Evolutionary conservation across 345 rosid species (phyloP).

Genomic region (Heritiera littoralis): DNA sequence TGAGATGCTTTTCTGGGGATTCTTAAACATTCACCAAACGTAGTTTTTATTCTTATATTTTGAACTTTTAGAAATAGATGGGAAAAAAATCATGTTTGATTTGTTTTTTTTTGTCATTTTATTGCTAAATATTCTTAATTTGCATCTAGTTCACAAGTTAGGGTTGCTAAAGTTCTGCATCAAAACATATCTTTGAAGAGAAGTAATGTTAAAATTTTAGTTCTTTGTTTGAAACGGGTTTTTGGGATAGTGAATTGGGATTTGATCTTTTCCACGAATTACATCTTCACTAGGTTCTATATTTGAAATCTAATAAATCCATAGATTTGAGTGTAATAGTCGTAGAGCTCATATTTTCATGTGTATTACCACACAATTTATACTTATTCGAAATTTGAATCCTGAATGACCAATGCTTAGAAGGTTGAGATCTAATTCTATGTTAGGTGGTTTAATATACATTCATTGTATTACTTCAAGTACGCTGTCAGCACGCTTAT

Average conservation of each 20-base stretch:
- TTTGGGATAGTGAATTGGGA: not conserved
- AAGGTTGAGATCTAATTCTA: not conserved
- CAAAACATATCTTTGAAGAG: not conserved
- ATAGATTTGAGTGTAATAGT: not conserved
- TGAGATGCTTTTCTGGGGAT: not conserved
- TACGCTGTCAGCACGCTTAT: not conserved
- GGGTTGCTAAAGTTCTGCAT: not conserved
- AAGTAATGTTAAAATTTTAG: not conserved
- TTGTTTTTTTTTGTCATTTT: slow-evolving; percentile 1
- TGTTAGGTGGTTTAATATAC: not conserved
- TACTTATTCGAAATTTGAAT: not conserved
- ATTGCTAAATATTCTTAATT: not conserved
- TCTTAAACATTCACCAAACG: not conserved
- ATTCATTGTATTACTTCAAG: not conserved
- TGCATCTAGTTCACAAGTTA: not conserved
- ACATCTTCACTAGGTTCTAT: not conserved
- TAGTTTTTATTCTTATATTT: not conserved
- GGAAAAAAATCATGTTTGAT: not conserved
- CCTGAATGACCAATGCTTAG: not conserved
- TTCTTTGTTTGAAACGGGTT: not conserved
- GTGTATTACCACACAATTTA: not conserved
- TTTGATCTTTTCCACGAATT: not conserved
- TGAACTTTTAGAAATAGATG: not conserved
- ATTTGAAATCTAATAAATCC: not conserved
- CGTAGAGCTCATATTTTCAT: not conserved